Evolutionary conservation across 257 asterid species (phyloP).

Genomic region (Jacaranda copaia): DNA sequence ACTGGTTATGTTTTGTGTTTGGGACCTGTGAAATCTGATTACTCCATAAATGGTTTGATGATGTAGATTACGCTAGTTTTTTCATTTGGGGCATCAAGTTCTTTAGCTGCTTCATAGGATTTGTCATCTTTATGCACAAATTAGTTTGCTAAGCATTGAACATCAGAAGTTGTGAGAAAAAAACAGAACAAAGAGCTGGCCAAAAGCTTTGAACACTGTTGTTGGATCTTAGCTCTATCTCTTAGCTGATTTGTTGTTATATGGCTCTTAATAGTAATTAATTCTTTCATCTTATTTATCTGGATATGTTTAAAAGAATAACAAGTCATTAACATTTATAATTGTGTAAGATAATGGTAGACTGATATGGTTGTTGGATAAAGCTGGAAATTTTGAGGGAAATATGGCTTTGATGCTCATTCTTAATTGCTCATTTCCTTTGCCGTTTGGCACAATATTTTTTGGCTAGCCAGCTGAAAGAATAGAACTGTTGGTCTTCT

Average conservation of each 20-base stretch:
- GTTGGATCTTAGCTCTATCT: background rate
- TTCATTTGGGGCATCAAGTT: background rate
- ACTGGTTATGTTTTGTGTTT: background rate
- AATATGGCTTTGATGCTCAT: constrained; percentile 4
- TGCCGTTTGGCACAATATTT: background rate
- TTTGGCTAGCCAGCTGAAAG: constrained; percentile 33
- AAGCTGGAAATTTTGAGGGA: background rate
- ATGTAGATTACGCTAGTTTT: background rate
- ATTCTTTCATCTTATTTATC: background rate
- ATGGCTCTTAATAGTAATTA: background rate
- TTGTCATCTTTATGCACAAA: background rate
- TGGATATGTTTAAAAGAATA: background rate
- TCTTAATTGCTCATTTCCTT: background rate
- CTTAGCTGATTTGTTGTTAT: background rate
- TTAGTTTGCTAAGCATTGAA: background rate
- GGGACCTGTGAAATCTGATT: background rate
- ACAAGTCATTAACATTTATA: background rate
- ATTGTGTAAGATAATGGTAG: background rate
- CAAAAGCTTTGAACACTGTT: background rate
- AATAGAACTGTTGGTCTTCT: constrained; percentile 32
- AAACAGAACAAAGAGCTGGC: background rate
- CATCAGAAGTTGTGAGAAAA: background rate
- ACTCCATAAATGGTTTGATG: background rate
- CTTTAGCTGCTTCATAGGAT: background rate
- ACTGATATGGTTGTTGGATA: background rate